Evolutionary conservation across 2,329 filamentous ascomycete genomes (phyloP).

Genomic region (Colletotrichum gloeosporioides): DNA sequence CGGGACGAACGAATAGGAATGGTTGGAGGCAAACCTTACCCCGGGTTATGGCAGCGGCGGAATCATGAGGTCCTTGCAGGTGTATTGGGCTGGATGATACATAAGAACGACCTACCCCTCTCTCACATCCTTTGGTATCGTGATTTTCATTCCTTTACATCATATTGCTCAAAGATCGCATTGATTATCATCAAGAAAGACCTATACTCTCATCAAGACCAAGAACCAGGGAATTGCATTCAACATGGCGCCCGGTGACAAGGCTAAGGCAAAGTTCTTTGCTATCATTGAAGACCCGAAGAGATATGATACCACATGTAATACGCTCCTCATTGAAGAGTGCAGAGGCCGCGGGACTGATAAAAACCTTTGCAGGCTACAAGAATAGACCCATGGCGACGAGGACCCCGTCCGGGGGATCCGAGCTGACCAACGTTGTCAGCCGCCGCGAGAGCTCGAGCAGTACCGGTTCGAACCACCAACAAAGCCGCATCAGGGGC

Average conservation of each 20-base stretch:
- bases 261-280: constrained; percentile 15
- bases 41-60: not conserved
- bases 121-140: not conserved
- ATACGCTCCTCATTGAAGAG: not conserved
- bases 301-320: constrained; percentile 10
- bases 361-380: not conserved
- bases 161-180: not conserved
- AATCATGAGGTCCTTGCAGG: not conserved
- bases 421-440: constrained; percentile 7
- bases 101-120: constrained; percentile 4
- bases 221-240: not conserved
- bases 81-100: not conserved
- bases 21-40: not conserved
- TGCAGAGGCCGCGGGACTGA: not conserved
- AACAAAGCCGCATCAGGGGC: not conserved
- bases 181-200: not conserved
- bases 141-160: not conserved
- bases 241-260: constrained; percentile 10
- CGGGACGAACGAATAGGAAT: constrained; percentile 12
- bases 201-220: not conserved
- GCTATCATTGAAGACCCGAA: constrained; percentile 10
- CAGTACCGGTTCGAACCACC: constrained; percentile 1
- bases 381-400: constrained; percentile 14
- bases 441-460: constrained; percentile 6
- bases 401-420: constrained; percentile 10